Base-by-base conservation (phyloP, 164 flowering plant species). In the Platanus orientalis region DNA sequence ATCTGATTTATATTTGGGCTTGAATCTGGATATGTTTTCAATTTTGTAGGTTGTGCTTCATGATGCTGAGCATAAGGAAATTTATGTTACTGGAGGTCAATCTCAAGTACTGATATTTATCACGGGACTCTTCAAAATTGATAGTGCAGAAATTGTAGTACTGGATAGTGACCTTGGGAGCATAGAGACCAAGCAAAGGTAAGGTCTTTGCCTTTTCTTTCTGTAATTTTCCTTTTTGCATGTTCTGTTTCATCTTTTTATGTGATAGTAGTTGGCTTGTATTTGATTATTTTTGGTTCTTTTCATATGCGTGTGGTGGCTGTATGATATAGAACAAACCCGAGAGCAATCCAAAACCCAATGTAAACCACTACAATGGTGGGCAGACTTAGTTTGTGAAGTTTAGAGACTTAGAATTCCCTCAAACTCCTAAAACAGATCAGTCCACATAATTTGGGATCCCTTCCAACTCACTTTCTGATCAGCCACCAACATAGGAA, bases 91-190 rank as follows among this genome's bases (percentile, higher is more conserved):
- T 69, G 97, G 96, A 57, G 83, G 86, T 55, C 77, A 70, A 61
- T 80, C 79, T 32, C 73, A 75, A 65, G 84, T 83, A 24, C 76
- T 78, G 29, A 63, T 91, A 53, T 77, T 68, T 75, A 63, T 89
- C 52, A 87, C 93, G 3, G 97, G 99, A 66, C 69, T 75, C 30
- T 68, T 91, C 29, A 77, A 81, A 48, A 66, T 89, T 74, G 85
- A 80, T 14, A 73, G 60, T 74, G 84, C 94, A 17, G 90, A 86
- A 71, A 77, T 91, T 73, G 75, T 84, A 27, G 71, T 91, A 20
- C 81, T 94, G 69, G 96, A 94, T 71, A 88, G 85, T 79, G 99
- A 94, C 69, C 80, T 80, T 66, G 94, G 85, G 49, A 88, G 78
- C 54, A 42, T 81, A 36, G 99, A 87, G 73, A 69, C 87, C 52